These are phyloP conservation scores for Acanthamoeba triangularis DNA, from an alignment of 208 protist species.

Conservation along the genomic window DNA sequence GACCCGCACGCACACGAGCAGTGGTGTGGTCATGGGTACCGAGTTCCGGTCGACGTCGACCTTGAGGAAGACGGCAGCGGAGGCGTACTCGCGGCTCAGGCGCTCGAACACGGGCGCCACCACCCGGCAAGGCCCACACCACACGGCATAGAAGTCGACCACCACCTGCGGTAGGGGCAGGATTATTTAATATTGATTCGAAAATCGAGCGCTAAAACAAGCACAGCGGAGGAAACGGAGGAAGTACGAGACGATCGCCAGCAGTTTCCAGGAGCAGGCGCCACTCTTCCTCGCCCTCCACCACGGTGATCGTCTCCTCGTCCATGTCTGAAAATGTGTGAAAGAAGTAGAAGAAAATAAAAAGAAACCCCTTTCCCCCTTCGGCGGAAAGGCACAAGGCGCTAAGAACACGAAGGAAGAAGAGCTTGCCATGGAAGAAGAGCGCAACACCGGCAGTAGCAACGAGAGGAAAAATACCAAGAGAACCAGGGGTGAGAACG, in stretches of 20 bases:
- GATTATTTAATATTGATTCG: background rate
- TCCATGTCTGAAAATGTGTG: background rate
- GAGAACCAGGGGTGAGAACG: too few species aligned
- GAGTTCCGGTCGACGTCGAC: slow-evolving; percentile 79
- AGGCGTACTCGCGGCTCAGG: slow-evolving; percentile 24
- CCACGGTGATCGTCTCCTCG: background rate
- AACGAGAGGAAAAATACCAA: too few species aligned
- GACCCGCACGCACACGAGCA: background rate
- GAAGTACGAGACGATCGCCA: background rate
- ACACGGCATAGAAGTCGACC: slow-evolving; percentile 80
- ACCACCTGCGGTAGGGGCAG: slow-evolving; percentile 69
- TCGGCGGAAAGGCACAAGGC: too few species aligned
- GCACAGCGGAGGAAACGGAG: background rate
- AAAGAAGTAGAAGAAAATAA: too few species aligned
- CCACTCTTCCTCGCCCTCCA: slow-evolving; percentile 30
- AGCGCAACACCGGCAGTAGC: too few species aligned
- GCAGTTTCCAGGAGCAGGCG: background rate
- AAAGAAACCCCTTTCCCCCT: too few species aligned
- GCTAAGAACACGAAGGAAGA: too few species aligned
- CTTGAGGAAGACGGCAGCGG: slow-evolving; percentile 81
- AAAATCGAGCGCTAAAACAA: background rate
- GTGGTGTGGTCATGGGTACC: background rate
- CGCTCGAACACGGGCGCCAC: slow-evolving; percentile 73
- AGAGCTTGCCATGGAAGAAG: too few species aligned
- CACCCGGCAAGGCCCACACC: slow-evolving; percentile 80